These are phyloP conservation scores for Ascochyta lentis DNA, from an alignment of 2,329 filamentous ascomycete species.

Conservation along the genomic window DNA sequence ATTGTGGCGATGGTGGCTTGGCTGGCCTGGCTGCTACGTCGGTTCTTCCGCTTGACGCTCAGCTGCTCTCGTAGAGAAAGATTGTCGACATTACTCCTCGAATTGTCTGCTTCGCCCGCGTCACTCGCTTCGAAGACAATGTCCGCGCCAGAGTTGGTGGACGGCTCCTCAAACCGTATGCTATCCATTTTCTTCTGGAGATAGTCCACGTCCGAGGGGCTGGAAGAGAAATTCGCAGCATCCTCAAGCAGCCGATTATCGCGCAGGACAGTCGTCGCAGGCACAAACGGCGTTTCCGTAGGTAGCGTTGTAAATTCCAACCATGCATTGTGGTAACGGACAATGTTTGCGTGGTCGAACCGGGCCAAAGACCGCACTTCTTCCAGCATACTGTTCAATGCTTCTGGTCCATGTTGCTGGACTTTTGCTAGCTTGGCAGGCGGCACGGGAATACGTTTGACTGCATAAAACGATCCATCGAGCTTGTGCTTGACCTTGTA, in stretches of 20 bases:
- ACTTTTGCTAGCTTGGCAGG: slow-evolving; percentile 59
- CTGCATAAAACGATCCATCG: slow-evolving; percentile 67
- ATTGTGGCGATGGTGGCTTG: slow-evolving; percentile 49
- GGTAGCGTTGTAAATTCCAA: slow-evolving; percentile 56
- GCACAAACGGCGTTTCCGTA: slow-evolving; percentile 13
- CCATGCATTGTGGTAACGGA: slow-evolving; percentile 71
- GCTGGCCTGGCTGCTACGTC: slow-evolving; percentile 43
- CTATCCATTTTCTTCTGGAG: slow-evolving; percentile 23
- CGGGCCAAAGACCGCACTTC: slow-evolving; percentile 68
- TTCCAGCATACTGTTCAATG: slow-evolving; percentile 63
- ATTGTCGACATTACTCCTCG: not conserved
- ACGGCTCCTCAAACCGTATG: slow-evolving; percentile 29
- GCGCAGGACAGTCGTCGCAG: slow-evolving; percentile 20
- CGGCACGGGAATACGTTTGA: slow-evolving; percentile 70
- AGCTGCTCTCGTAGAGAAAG: slow-evolving; percentile 37
- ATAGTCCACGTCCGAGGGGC: slow-evolving; percentile 15
- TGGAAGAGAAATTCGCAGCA: slow-evolving; percentile 19
- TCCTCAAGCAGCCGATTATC: slow-evolving; percentile 35
- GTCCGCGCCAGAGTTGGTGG: slow-evolving; percentile 23
- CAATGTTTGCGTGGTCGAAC: slow-evolving; percentile 70
- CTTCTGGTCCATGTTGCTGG: slow-evolving; percentile 58
- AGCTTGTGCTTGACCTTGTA: slow-evolving; percentile 67
- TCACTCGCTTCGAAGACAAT: slow-evolving; percentile 44
- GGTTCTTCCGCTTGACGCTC: slow-evolving; percentile 35
- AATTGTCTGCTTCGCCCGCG: slow-evolving; percentile 15